Evolutionary conservation across 306 rosid species (phyloP).

Genomic region (Pyrus bretschneideri): DNA sequence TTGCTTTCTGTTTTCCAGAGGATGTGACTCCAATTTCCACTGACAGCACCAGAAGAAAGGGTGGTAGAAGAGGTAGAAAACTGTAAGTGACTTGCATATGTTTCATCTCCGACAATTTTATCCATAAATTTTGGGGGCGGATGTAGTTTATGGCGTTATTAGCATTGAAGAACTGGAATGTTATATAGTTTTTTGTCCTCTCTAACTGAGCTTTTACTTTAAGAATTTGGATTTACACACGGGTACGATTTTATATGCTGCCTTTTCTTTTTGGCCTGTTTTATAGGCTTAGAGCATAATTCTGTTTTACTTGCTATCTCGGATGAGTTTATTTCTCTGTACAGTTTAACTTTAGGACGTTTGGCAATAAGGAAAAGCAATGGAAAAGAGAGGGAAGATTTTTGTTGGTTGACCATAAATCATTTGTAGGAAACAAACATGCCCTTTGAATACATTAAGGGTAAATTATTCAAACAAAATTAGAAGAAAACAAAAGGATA

Average conservation of each 20-base stretch:
- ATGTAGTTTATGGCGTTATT: background rate
- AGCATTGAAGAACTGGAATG: background rate
- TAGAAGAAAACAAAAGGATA: background rate
- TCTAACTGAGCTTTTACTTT: background rate
- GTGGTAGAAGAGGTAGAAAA: constrained; percentile 81
- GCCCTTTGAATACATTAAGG: background rate
- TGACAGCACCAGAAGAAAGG: constrained; percentile 73
- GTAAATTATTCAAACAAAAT: background rate
- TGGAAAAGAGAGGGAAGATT: background rate
- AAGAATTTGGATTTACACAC: background rate
- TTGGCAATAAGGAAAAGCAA: too few relatives aligned
- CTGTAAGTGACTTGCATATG: constrained; percentile 26
- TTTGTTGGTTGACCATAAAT: background rate
- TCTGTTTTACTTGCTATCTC: background rate
- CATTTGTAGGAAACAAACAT: background rate
- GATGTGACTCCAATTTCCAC: constrained; percentile 76
- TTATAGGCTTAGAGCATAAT: background rate
- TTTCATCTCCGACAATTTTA: background rate
- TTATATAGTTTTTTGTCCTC: too few relatives aligned
- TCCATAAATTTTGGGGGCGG: background rate
- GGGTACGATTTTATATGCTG: background rate
- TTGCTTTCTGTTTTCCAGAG: constrained; percentile 37
- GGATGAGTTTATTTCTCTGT: background rate
- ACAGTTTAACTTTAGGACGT: too few relatives aligned
- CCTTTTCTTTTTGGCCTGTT: background rate